Percentiles rank a stretch among this genome's conserved stretches.
phyloP scores from a whole-genome alignment of 352 stramenopile species.

The Phytophthora ohioensis region DNA sequence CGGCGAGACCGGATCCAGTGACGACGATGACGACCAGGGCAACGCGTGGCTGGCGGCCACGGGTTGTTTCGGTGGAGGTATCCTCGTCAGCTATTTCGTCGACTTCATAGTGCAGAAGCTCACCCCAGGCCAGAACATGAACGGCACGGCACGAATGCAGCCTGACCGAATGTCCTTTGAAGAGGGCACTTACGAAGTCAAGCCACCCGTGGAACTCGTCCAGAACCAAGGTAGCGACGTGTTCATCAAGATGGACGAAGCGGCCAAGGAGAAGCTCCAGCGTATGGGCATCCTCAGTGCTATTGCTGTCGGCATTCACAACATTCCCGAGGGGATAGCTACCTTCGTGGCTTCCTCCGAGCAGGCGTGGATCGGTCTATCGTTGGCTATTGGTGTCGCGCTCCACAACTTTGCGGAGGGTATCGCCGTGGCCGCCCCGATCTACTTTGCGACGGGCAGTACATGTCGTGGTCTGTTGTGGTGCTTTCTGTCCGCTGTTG shows the following conservation, averaged over 20 bases:
- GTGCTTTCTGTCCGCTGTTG: conserved; percentile 91
- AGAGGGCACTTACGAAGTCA: conserved; percentile 44
- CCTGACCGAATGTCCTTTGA: conserved; percentile 44
- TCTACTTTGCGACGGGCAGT: conserved; percentile 97
- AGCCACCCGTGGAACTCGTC: conserved; percentile 65
- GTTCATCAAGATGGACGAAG: conserved; percentile 57
- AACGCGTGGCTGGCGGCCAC: conserved; percentile 84
- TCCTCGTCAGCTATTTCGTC: conserved; percentile 66
- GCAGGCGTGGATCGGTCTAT: conserved; percentile 88
- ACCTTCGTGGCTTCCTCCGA: conserved; percentile 94
- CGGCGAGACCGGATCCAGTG: conserved; percentile 15
- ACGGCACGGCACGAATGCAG: conserved; percentile 48
- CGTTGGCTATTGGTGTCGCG: conserved; percentile 93
- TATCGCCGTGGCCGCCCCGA: conserved; percentile 94
- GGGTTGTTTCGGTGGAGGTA: conserved; percentile 86
- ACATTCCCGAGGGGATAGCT: conserved; percentile 97
- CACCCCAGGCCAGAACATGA: conserved; percentile 47
- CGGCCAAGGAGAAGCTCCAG: conserved; percentile 65
- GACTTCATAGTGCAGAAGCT: conserved; percentile 59
- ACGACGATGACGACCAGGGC: conserved; percentile 34
- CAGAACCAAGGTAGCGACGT: conserved; percentile 51
- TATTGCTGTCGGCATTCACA: conserved; percentile 95
- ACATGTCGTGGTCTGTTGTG: conserved; percentile 94
- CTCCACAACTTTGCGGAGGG: conserved; percentile 98
- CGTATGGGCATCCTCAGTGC: conserved; percentile 93